These are phyloP conservation scores for Closterium sp. DNA, from an alignment of 139 green algal genomes.

Conservation along the genomic window DNA sequence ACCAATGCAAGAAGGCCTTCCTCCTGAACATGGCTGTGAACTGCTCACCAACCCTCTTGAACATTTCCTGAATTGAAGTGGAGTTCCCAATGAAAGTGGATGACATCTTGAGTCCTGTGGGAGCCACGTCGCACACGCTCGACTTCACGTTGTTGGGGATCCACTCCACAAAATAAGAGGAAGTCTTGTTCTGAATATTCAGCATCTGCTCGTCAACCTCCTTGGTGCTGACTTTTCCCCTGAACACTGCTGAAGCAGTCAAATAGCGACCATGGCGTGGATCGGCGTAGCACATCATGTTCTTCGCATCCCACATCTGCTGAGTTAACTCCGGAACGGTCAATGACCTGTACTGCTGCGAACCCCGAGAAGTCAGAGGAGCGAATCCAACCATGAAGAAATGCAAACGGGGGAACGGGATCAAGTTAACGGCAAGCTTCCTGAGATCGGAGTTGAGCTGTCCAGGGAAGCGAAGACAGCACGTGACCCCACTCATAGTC, in stretches of 20 bases:
- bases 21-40: conserved; percentile 99
- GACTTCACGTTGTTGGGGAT: conserved; percentile 99
- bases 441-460: conserved; percentile 98
- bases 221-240: conserved; percentile 95
- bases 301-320: conserved; percentile 99
- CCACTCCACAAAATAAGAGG: conserved; percentile 98
- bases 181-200: conserved; percentile 99
- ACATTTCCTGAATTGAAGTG: conserved; percentile 89
- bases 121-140: conserved; percentile 93
- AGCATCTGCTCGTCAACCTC: no score
- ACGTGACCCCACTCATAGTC: conserved; percentile 98
- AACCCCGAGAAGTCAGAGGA: conserved; percentile 90
- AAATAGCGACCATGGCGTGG: conserved; percentile 96
- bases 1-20: conserved; percentile 99
- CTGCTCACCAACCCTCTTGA: conserved; percentile 86
- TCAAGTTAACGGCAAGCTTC: conserved; percentile 99
- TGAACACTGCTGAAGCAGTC: conserved; percentile 93
- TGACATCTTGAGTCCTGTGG: conserved; percentile 95
- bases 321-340: conserved; percentile 97
- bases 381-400: conserved; percentile 99
- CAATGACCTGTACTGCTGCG: conserved; percentile 90
- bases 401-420: conserved; percentile 98
- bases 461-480: conserved; percentile 98
- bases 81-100: conserved; percentile 96
- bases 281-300: conserved; percentile 99